Evolutionary conservation across 257 asterid species (phyloP).

Genomic region (Catharanthus roseus): DNA sequence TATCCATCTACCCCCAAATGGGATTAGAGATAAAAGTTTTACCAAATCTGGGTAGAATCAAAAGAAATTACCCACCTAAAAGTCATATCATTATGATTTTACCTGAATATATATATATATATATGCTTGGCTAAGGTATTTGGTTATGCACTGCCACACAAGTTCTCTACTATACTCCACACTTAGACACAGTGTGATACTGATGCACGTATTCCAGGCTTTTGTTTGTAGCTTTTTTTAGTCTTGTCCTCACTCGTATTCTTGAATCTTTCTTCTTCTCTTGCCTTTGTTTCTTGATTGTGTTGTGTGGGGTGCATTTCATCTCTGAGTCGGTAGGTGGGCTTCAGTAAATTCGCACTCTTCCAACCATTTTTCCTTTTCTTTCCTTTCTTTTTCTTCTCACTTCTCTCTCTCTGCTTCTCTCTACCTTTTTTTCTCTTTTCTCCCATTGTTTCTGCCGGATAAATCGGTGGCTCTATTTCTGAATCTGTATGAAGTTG

Average conservation of each 20-base stretch:
- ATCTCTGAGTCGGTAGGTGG: constrained; percentile 19
- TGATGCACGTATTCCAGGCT: neutral
- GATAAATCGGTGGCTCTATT: constrained; percentile 18
- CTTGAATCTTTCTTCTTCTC: constrained; percentile 5
- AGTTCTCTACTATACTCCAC: constrained; percentile 5
- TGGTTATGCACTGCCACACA: neutral
- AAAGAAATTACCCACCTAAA: constrained; percentile 8
- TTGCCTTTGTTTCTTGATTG: no score
- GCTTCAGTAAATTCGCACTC: constrained; percentile 6
- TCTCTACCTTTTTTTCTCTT: neutral
- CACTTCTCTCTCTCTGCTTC: no score
- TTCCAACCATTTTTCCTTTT: no score
- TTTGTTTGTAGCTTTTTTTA: constrained; percentile 7
- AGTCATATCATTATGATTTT: neutral
- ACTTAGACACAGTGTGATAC: neutral
- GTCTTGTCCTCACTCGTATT: constrained; percentile 8
- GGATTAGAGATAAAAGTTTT: neutral
- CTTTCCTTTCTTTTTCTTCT: neutral
- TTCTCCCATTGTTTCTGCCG: constrained; percentile 20
- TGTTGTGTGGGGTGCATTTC: constrained; percentile 8
- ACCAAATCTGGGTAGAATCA: neutral
- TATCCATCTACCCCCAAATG: no score
- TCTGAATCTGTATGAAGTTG: neutral
- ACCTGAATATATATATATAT: neutral
- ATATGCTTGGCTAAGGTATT: neutral